Evolutionary conservation across 371 early-diverging fungal species (phyloP), one percentile per base, ranked within the genome.

Genomic region (Entomophthora muscae): DNA sequence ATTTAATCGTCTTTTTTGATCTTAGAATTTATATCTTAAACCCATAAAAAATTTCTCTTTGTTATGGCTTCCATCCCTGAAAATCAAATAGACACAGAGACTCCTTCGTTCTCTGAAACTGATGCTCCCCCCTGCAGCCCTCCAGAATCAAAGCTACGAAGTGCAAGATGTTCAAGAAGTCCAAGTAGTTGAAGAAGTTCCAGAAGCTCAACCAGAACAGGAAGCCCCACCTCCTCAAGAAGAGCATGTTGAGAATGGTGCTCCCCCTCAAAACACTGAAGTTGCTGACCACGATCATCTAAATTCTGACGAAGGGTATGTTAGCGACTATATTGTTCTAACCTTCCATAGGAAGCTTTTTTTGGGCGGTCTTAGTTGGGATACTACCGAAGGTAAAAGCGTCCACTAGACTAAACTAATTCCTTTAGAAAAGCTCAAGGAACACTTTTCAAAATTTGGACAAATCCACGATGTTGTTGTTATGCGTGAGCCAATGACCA

Each of bases 311-410:
- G 33, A 26, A 24, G 32, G 60, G 51, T 62, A 28, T 28, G 26
- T 60, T 30, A 32, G 31, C 32, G 23, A 57, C 53, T 23, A 51
- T 58, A 28, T 22, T 33, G 24, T 21, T 32, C 54, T 26, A 57
- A 51, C 33, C 33, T 28, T 30, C 12, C n/a, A 68, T 77, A 84
- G 89, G 68, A 91, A 93, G 78, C 76, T 93, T 76, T 93, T 90
- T 78, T 83, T 93, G 68, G 94, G 94, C 65, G 91, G 91, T 58
- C 80, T 94, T 64, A 88, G 88, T 76, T 95, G 92, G 92, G 85
- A 83, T 69, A 91, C 93, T 29, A 88, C 84, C 61, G 89, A 89
- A 76, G 82, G 83, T 83, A 83, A 80, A 33, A n/a, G 32, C 42
- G 28, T 32, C 24, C 57, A 52, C 32, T 61, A 53, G 57, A 17